phyloP scores from a whole-genome alignment of 202 grass and related monocot species.

The Zizania palustris region DNA sequence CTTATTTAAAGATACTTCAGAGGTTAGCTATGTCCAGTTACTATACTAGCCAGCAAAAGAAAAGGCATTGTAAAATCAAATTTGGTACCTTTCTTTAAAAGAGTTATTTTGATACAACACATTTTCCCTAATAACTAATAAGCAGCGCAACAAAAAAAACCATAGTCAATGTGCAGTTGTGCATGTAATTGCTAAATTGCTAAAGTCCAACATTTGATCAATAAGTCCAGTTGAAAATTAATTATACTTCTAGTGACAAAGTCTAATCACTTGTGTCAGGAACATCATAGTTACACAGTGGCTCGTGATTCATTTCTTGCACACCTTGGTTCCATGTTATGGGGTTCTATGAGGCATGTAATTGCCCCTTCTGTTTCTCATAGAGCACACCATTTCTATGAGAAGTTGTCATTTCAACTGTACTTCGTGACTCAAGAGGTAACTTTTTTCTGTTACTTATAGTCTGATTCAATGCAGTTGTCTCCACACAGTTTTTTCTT shows the following conservation, averaged over 20 bases:
- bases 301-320: slow-evolving; percentile 94
- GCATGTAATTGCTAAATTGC: background rate
- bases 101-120: background rate
- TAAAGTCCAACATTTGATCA: background rate
- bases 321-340: slow-evolving; percentile 87
- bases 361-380: slow-evolving; percentile 94
- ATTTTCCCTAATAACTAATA: slow-evolving; percentile 20
- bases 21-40: slow-evolving; percentile 37
- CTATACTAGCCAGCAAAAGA: background rate
- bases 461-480: slow-evolving; percentile 22
- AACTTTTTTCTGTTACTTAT: slow-evolving; percentile 35
- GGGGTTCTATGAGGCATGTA: slow-evolving; percentile 89
- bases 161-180: background rate
- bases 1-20: slow-evolving; percentile 74
- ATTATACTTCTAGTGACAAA: slow-evolving; percentile 1
- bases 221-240: background rate
- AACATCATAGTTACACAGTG: slow-evolving; percentile 79
- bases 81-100: background rate
- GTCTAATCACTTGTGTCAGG: slow-evolving; percentile 43
- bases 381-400: slow-evolving; percentile 81
- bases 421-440: slow-evolving; percentile 96
- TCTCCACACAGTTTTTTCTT: slow-evolving; percentile 28
- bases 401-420: slow-evolving; percentile 92
- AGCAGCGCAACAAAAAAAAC: slow-evolving; percentile 5
- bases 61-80: background rate